These are phyloP conservation scores for Monosporozyma unispora DNA, from an alignment of 805 yeast species.

Conservation along the genomic window DNA sequence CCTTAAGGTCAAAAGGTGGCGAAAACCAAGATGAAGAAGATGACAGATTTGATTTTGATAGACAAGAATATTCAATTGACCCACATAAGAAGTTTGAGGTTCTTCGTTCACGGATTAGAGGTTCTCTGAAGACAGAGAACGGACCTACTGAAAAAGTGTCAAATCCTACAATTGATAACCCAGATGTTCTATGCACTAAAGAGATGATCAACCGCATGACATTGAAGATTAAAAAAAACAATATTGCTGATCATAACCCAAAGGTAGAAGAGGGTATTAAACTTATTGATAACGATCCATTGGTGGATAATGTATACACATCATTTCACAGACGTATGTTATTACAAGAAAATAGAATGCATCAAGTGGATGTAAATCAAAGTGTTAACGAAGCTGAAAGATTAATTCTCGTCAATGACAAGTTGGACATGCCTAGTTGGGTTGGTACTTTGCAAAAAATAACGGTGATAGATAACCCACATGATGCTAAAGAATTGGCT, in stretches of 20 bases:
- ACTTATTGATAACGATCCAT: slow-evolving; percentile 31
- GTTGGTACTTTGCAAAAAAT: slow-evolving; percentile 35
- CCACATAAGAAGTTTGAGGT: slow-evolving; percentile 12
- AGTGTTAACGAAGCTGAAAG: slow-evolving; percentile 50
- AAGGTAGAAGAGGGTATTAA: background rate
- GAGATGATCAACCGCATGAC: slow-evolving; percentile 16
- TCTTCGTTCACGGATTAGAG: background rate
- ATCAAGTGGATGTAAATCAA: slow-evolving; percentile 39
- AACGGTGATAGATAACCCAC: slow-evolving; percentile 41
- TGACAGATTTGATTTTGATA: slow-evolving; percentile 33
- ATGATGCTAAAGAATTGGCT: slow-evolving; percentile 42
- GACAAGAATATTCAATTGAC: slow-evolving; percentile 17
- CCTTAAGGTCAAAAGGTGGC: slow-evolving; percentile 12
- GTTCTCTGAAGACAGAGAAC: slow-evolving; percentile 3
- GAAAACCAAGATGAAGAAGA: slow-evolving; percentile 9
- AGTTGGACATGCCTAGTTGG: slow-evolving; percentile 43
- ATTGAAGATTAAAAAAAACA: slow-evolving; percentile 10
- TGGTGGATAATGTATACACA: slow-evolving; percentile 37
- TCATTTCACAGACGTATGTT: slow-evolving; percentile 51
- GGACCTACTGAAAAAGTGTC: background rate
- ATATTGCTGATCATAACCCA: background rate
- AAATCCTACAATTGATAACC: background rate
- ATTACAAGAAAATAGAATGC: slow-evolving; percentile 55
- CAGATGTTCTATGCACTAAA: slow-evolving; percentile 3
- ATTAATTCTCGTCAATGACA: slow-evolving; percentile 33